Evolutionary conservation across 306 rosid genomes (phyloP), one percentile per base, ranked within the genome.

Genomic region (Inga laurina): DNA sequence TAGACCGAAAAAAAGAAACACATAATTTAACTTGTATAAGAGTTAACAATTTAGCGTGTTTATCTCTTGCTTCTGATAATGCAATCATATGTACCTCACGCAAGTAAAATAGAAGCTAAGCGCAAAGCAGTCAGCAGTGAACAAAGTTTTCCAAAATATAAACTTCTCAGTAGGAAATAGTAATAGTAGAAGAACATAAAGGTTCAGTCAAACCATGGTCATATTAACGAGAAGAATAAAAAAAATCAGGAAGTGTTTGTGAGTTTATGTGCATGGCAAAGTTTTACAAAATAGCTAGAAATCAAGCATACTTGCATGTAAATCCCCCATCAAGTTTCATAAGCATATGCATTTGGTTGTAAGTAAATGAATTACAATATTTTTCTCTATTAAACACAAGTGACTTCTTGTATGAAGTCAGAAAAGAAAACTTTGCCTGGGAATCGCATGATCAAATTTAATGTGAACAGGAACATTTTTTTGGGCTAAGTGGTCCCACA

Each of bases 31-130:
- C 11, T 72, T 5, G 7, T 9, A 19, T 4, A 18, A 74, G 5
- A 30, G 43, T 3, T 8, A 77, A 72, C 83, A n/a, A 43, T 44
- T 73, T 41, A 44, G 67, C 4, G 72, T 77, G 72, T 64, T 72
- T 71, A 43, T 78, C 34, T 79, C 32, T 37, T 45, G 76, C 82
- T 34, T 46, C 71, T 80, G 75, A 52, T 76, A 56, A 84, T 65
- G 66, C 66, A 59, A n/a, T 59, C 14, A 22, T 22, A 22, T 59
- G 66, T 59, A 22, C 66, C 66, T 59, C 32, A 21, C 30, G 27
- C 64, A 59, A 59, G 15, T 9, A 59, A 22, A 59, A 59, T 59
- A 59, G 66, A 59, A 59, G 32, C 14, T 3, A 66, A 59, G 46
- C 49, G 10, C 49, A 43, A 83, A 46, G 57, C 59, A 32, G 66